These are phyloP conservation scores for Geotrichum reessii DNA, from an alignment of 1,139 yeast species.

Conservation along the genomic window DNA sequence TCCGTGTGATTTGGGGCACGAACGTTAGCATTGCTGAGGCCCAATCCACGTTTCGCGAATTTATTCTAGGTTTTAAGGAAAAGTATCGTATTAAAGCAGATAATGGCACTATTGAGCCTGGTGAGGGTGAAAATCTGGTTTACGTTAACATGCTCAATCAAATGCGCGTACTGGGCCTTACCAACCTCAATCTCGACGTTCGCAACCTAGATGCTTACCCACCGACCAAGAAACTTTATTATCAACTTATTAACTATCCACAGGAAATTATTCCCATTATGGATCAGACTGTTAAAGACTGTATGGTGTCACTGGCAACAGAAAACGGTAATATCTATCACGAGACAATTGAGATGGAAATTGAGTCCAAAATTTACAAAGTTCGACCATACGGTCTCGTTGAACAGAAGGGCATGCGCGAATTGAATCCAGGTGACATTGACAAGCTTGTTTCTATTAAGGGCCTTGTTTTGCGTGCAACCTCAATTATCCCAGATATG, in stretches of 20 bases:
- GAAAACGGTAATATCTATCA: conserved; percentile 29
- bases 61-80: conserved; percentile 74
- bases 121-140: conserved; percentile 65
- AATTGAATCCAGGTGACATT: conserved; percentile 89
- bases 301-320: conserved; percentile 62
- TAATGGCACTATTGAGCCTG: conserved; percentile 42
- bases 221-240: conserved; percentile 69
- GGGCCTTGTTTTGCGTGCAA: conserved; percentile 83
- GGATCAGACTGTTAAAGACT: conserved; percentile 94
- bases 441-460: conserved; percentile 88
- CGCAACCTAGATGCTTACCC: conserved; percentile 71
- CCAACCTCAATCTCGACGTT: conserved; percentile 81
- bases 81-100: conserved; percentile 65
- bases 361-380: conserved; percentile 77
- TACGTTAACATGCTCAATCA: conserved; percentile 68
- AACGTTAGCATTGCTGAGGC: conserved; percentile 90
- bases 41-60: conserved; percentile 70
- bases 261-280: conserved; percentile 95
- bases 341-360: conserved; percentile 45
- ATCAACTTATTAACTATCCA: conserved; percentile 85
- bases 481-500: conserved; percentile 96
- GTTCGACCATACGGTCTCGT: conserved; percentile 65
- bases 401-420: conserved; percentile 83
- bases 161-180: conserved; percentile 72
- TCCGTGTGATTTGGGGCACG: conserved; percentile 97